phyloP scores from a whole-genome alignment of 805 yeast species.

The Wickerhamiella hasegawae region DNA sequence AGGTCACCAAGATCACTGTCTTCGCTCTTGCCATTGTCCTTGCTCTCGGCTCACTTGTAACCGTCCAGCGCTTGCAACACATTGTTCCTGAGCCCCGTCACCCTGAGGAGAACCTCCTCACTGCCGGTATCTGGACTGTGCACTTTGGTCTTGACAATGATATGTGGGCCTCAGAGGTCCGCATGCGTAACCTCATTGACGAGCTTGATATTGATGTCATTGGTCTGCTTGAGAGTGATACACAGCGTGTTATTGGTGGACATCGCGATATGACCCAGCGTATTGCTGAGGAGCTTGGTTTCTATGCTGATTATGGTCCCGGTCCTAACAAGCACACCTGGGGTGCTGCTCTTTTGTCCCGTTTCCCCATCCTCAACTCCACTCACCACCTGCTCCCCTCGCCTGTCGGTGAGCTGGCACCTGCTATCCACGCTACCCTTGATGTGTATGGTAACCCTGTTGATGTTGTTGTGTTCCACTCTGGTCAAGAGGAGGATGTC shows the following conservation, averaged over 20 bases:
- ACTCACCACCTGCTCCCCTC: constrained; percentile 87
- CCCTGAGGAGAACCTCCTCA: constrained; percentile 51
- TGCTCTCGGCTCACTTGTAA: constrained; percentile 33
- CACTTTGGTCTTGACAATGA: constrained; percentile 96
- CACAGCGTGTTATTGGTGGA: constrained; percentile 88
- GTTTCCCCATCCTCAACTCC: constrained; percentile 83
- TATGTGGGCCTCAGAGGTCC: constrained; percentile 90
- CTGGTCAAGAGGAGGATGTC: constrained; percentile 95
- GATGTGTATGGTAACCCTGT: constrained; percentile 76
- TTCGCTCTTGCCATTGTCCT: constrained; percentile 25
- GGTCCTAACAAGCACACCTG: constrained; percentile 97
- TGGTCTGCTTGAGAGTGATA: constrained; percentile 84
- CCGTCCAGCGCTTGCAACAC: constrained; percentile 41
- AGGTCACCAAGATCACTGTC: constrained; percentile 14
- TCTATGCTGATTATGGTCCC: constrained; percentile 95
- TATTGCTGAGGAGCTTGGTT: constrained; percentile 79
- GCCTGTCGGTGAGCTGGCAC: constrained; percentile 96
- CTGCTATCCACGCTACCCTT: constrained; percentile 92
- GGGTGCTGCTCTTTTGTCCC: constrained; percentile 88
- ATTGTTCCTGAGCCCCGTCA: constrained; percentile 51
- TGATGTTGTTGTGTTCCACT: constrained; percentile 92
- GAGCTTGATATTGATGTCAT: constrained; percentile 86
- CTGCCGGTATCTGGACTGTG: constrained; percentile 97
- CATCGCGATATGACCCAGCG: constrained; percentile 86
- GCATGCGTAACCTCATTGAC: constrained; percentile 68